Evolutionary conservation across 108 stramenopile species (phyloP).

Genomic region (Fragilariopsis cylindrus): DNA sequence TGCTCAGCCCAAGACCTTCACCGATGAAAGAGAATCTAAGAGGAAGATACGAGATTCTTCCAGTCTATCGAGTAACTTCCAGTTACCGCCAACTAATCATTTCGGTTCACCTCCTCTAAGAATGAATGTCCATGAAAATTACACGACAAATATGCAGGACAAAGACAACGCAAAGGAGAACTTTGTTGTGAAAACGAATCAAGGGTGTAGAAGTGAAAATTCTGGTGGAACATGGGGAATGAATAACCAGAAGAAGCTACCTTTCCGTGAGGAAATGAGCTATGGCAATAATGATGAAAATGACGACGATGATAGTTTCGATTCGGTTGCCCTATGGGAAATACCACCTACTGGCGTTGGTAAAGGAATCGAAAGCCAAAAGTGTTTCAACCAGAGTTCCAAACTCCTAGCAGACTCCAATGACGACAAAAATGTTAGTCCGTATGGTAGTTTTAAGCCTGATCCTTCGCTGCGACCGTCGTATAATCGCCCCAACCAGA

Average conservation of each 20-base stretch:
- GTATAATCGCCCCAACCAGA: conserved; percentile 14
- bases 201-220: not conserved
- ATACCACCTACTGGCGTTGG: not conserved
- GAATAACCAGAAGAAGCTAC: not conserved
- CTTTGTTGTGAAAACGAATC: conserved; percentile 6
- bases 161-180: conserved; percentile 9
- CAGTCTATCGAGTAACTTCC: conserved; percentile 5
- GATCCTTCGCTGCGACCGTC: not conserved
- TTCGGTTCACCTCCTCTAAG: not conserved
- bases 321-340: conserved; percentile 9
- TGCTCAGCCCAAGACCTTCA: not conserved
- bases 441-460: no score
- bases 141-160: no score
- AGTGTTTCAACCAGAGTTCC: not conserved
- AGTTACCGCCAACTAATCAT: conserved; percentile 4
- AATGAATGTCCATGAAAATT: no score
- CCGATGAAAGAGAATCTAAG: not conserved
- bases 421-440: no score
- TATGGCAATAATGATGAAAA: not conserved
- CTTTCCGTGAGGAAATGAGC: not conserved
- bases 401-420: no score
- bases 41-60: conserved; percentile 1
- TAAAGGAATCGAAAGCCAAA: not conserved
- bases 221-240: not conserved
- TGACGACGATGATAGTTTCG: conserved; percentile 14